Evolutionary conservation across 2,329 filamentous ascomycete species (phyloP).

Genomic region (Colletotrichum musae): DNA sequence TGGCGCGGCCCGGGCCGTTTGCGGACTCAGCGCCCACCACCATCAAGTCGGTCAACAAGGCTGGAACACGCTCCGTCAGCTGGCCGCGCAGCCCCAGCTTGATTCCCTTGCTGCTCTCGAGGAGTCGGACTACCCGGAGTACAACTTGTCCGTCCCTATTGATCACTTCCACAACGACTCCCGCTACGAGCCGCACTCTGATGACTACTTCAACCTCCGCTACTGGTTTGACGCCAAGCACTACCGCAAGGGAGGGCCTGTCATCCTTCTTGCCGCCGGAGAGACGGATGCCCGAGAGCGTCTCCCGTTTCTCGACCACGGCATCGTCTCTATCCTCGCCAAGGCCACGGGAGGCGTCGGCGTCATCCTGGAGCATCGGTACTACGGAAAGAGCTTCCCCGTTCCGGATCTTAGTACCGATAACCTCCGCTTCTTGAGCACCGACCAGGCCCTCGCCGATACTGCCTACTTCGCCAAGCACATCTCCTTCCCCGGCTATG

Average conservation of each 20-base stretch:
- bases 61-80: conserved; percentile 31
- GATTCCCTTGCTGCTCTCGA: conserved; percentile 12
- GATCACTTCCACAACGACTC: conserved; percentile 90
- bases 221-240: conserved; percentile 88
- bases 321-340: conserved; percentile 79
- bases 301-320: conserved; percentile 81
- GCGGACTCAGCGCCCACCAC: conserved; percentile 23
- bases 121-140: conserved; percentile 53
- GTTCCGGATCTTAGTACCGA: conserved; percentile 74
- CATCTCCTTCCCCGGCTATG: conserved; percentile 78
- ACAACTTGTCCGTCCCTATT: conserved; percentile 67
- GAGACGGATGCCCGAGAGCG: conserved; percentile 76
- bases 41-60: conserved; percentile 8
- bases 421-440: conserved; percentile 85
- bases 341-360: conserved; percentile 81
- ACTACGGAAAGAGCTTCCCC: conserved; percentile 85
- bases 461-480: conserved; percentile 85
- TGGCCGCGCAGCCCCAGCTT: background rate
- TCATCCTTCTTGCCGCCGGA: conserved; percentile 82
- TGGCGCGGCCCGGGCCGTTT: conserved; percentile 24
- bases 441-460: conserved; percentile 86
- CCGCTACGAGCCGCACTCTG: conserved; percentile 81
- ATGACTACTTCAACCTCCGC: conserved; percentile 77
- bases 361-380: conserved; percentile 88
- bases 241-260: conserved; percentile 83